phyloP scores from a whole-genome alignment of 2,329 filamentous ascomycete species.

The Proliferodiscus dingleyae region DNA sequence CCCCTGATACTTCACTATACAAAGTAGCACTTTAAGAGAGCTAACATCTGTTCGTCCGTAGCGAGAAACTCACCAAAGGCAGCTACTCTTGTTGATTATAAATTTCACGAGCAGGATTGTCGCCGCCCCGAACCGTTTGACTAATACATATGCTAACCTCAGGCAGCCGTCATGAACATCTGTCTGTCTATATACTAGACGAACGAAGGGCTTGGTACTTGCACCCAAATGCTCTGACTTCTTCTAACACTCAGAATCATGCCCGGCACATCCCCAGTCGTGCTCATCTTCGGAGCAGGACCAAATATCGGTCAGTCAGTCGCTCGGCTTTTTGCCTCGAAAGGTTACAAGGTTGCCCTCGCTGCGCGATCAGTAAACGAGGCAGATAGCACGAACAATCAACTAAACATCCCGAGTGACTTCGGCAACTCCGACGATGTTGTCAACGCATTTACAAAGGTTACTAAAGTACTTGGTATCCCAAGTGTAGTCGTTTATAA shows the following conservation, averaged over 20 bases:
- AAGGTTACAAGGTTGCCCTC: conserved; percentile 39
- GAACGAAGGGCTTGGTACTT: background rate
- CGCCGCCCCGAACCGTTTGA: background rate
- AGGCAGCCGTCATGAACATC: background rate
- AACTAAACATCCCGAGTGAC: conserved; percentile 34
- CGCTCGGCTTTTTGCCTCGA: conserved; percentile 32
- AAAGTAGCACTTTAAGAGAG: too few species aligned
- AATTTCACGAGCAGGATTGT: background rate
- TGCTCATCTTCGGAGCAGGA: conserved; percentile 38
- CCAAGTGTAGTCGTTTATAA: conserved; percentile 42
- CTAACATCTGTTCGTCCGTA: too few species aligned
- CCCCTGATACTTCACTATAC: too few species aligned
- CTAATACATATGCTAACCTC: background rate
- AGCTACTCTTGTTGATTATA: background rate
- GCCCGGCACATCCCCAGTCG: conserved; percentile 10
- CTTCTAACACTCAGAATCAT: background rate
- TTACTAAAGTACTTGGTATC: conserved; percentile 28
- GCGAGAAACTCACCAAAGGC: too few species aligned
- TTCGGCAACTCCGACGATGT: conserved; percentile 33
- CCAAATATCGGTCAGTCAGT: conserved; percentile 34
- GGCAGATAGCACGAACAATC: conserved; percentile 27
- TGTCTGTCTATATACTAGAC: background rate
- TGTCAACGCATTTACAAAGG: conserved; percentile 32
- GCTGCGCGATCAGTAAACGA: conserved; percentile 29
- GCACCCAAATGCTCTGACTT: background rate